Evolutionary conservation across 192 early-diverging fungal species (phyloP).

Genomic region (Pilobolus umbonatus): DNA sequence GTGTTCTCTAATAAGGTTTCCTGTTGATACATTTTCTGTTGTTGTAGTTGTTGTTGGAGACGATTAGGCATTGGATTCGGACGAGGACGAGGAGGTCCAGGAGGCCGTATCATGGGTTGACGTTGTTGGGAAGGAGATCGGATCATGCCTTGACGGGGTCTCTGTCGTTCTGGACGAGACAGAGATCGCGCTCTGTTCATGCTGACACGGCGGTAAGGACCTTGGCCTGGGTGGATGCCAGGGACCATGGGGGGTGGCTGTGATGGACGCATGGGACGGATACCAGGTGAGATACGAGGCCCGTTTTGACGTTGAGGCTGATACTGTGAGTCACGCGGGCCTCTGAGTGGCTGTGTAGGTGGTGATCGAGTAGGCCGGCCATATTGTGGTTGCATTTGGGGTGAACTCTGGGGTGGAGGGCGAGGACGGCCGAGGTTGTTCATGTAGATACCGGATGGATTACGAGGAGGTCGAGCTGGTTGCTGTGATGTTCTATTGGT

Average conservation of each 20-base stretch:
- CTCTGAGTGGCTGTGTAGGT: neutral
- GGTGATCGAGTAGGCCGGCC: neutral
- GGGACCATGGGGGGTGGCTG: neutral
- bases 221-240: neutral
- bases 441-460: constrained; percentile 9
- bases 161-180: constrained; percentile 46
- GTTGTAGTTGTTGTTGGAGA: constrained; percentile 25
- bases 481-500: constrained; percentile 3
- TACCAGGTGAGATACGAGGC: too few species aligned
- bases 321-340: neutral
- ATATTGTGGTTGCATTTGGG: constrained; percentile 6
- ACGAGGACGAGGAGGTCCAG: neutral
- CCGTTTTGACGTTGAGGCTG: neutral
- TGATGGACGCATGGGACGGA: constrained; percentile 20
- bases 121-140: constrained; percentile 33
- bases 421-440: constrained; percentile 4
- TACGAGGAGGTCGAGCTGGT: neutral
- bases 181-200: constrained; percentile 38
- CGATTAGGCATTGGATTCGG: constrained; percentile 22
- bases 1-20: constrained; percentile 11
- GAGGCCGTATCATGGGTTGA: constrained; percentile 5
- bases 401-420: constrained; percentile 5
- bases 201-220: constrained; percentile 23
- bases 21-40: constrained; percentile 20
- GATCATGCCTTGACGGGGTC: constrained; percentile 44